Conservation (phyloP, 2,329 filamentous ascomycete genomes). For the Cladobotryum protrusum region DNA sequence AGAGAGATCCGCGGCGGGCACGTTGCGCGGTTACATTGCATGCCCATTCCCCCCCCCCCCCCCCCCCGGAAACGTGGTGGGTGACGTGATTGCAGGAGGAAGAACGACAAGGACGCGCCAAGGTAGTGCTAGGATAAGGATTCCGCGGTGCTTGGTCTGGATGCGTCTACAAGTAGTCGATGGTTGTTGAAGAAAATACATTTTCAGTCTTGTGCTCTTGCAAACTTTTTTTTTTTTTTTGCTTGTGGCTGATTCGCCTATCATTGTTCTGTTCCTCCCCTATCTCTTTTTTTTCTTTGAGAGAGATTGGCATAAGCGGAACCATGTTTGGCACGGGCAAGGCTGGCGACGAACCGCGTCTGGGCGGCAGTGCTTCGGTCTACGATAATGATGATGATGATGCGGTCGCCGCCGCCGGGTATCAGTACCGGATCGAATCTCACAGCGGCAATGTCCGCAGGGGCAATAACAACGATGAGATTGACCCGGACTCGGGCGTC, state of each 20-base stretch:
- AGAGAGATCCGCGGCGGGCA: background rate
- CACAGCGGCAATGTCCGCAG: constrained; percentile 14
- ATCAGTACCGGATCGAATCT: constrained; percentile 11
- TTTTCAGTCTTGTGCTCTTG: too few species aligned
- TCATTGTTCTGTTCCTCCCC: background rate
- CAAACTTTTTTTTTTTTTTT: background rate
- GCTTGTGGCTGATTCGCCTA: background rate
- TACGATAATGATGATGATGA: too few species aligned
- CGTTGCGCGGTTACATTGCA: background rate
- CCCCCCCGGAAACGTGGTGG: constrained; percentile 9
- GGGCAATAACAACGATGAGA: constrained; percentile 31
- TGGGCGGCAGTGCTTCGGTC: constrained; percentile 13
- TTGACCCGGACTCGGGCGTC: constrained; percentile 58
- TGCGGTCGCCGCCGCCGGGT: too few species aligned
- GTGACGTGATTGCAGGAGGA: constrained; percentile 7
- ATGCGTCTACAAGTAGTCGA: too few species aligned
- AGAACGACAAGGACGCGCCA: background rate
- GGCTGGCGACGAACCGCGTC: constrained; percentile 8
- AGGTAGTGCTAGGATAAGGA: constrained; percentile 1
- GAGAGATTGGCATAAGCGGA: background rate
- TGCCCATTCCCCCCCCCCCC: background rate
- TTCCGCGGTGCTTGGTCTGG: constrained; percentile 5
- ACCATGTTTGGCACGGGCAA: constrained; percentile 11
- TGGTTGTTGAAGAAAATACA: too few species aligned
- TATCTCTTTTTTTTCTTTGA: background rate